Conservation (phyloP, 371 early-diverging fungal species). For the Blyttiomyces sp. region DNA sequence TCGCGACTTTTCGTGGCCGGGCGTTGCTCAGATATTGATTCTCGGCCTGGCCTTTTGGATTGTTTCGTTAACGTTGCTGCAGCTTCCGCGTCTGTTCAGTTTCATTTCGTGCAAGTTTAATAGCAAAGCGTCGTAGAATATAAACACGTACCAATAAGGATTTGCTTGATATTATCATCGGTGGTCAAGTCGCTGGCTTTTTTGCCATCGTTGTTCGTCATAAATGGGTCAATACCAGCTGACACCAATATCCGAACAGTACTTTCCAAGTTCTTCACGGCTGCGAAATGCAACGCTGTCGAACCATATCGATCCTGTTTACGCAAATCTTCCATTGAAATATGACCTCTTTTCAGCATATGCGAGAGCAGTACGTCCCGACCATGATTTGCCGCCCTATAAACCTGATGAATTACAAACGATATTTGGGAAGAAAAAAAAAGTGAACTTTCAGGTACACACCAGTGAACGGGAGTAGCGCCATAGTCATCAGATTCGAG, state of each 20-base stretch:
- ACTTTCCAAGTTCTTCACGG: constrained; percentile 25
- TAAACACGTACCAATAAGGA: no score
- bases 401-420: background rate
- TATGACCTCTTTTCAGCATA: constrained; percentile 19
- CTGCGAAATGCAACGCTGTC: constrained; percentile 49
- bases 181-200: constrained; percentile 36
- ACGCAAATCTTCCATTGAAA: constrained; percentile 20
- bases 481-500: constrained; percentile 40
- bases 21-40: no score
- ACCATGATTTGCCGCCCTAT: constrained; percentile 41
- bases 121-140: no score
- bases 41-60: no score
- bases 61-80: no score
- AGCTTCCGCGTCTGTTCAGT: no score
- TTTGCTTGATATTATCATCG: no score
- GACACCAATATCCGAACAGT: constrained; percentile 28
- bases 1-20: no score
- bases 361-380: constrained; percentile 22
- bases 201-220: constrained; percentile 41
- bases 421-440: background rate
- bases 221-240: constrained; percentile 35
- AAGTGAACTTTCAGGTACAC: no score
- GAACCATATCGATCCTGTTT: constrained; percentile 38
- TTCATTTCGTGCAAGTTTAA: no score
- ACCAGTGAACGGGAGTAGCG: constrained; percentile 44